These are phyloP conservation scores for Penicillium sp. DNA, from an alignment of 2,329 filamentous ascomycete genomes.

Conservation along the genomic window DNA sequence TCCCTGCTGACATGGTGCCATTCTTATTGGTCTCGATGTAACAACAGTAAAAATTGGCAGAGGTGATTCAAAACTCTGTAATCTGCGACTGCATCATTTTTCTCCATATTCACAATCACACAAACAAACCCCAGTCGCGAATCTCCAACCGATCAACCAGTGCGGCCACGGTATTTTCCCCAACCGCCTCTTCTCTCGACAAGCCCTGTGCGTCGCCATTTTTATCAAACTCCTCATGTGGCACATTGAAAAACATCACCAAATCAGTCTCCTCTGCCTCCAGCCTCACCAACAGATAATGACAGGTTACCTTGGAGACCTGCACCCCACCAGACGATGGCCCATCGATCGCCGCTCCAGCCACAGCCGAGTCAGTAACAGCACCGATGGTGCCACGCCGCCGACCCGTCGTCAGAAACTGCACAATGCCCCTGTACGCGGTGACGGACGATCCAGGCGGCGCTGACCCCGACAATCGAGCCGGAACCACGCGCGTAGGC, in stretches of 20 bases:
- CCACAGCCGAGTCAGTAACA: constrained; percentile 14
- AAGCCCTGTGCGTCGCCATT: constrained; percentile 63
- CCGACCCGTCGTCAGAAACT: constrained; percentile 19
- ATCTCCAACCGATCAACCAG: constrained; percentile 71
- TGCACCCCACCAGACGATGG: constrained; percentile 9
- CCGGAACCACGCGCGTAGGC: constrained; percentile 53
- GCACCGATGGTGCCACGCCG: constrained; percentile 13
- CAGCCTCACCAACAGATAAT: constrained; percentile 71
- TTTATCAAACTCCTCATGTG: constrained; percentile 68
- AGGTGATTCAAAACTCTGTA: no score
- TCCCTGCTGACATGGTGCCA: no score
- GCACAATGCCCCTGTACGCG: constrained; percentile 27
- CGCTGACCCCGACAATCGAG: constrained; percentile 37
- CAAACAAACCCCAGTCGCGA: constrained; percentile 74
- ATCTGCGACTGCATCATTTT: no score
- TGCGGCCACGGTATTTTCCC: constrained; percentile 26
- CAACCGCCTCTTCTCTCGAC: constrained; percentile 57
- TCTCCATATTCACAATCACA: constrained; percentile 9
- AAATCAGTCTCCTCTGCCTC: constrained; percentile 72
- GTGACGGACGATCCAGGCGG: constrained; percentile 9
- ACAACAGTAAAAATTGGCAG: no score
- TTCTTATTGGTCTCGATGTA: no score
- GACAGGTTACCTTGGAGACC: constrained; percentile 55
- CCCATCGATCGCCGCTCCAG: constrained; percentile 8
- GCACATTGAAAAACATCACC: constrained; percentile 80